Percentiles rank a stretch among this genome's conserved stretches.
phyloP scores from a whole-genome alignment of 1,284 basidiomycete genomes.

The Vanrija sp. region DNA sequence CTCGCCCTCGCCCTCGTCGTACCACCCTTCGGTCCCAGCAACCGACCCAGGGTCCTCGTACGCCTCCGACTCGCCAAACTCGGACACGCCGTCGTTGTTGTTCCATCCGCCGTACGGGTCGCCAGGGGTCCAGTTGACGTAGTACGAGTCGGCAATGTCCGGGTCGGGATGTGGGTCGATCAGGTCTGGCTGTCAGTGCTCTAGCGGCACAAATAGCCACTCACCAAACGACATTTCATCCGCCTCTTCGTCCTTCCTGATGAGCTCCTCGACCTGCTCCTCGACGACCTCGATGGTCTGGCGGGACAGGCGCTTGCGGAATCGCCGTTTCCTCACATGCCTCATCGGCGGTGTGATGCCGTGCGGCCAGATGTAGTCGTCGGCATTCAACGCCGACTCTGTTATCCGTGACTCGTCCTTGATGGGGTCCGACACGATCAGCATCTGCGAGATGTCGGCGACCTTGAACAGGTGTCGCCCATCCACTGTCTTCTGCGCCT shows the following conservation, averaged over 20 bases:
- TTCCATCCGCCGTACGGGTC: conserved; percentile 40
- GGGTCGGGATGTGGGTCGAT: conserved; percentile 40
- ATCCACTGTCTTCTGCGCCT: conserved; percentile 94
- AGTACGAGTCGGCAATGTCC: conserved; percentile 38
- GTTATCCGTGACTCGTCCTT: conserved; percentile 61
- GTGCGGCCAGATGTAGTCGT: conserved; percentile 97
- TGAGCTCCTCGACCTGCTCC: conserved; percentile 86
- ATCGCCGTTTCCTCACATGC: conserved; percentile 86
- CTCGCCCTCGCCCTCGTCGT: conserved; percentile 33
- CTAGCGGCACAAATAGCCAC: neutral
- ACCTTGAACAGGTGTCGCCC: conserved; percentile 98
- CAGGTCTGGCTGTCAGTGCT: conserved; percentile 25
- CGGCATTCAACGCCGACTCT: conserved; percentile 69
- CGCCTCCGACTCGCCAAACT: conserved; percentile 55
- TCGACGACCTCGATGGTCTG: conserved; percentile 96
- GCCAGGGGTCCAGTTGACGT: conserved; percentile 30
- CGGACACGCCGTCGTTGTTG: conserved; percentile 55
- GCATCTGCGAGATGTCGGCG: conserved; percentile 94
- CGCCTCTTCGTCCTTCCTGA: conserved; percentile 81
- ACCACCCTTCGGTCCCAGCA: conserved; percentile 28
- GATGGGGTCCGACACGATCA: conserved; percentile 75
- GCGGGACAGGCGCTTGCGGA: conserved; percentile 61
- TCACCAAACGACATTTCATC: conserved; percentile 51
- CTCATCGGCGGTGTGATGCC: conserved; percentile 92
- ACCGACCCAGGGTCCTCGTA: conserved; percentile 56